Base-by-base conservation (phyloP, 1,284 basidiomycete genomes). In the Bondarzewia mesenterica region DNA sequence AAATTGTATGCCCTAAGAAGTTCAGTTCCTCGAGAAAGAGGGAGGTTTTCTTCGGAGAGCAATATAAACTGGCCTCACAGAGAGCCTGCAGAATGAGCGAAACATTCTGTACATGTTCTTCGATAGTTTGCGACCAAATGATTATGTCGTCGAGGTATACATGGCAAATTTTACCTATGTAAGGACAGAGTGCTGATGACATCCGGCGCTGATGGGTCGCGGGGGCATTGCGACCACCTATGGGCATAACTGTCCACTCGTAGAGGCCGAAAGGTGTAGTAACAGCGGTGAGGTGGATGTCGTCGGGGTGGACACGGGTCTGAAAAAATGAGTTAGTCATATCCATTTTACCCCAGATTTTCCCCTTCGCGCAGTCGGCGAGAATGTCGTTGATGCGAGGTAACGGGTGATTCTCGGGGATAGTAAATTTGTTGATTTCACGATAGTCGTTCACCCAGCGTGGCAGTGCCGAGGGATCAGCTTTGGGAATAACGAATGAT, bases 111-210 rank as follows among this genome's bases (percentile, higher is more conserved):
- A 46, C 25, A 48, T 75, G 71, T 46, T 74, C 65, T 7, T 65
- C 63, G 0, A 66, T 14, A 0, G 54, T 53, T 0, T 66, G 1
- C 0, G 67, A 71, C 63, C 64, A 75, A 39, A 74, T 70, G 26
- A 74, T 57, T 41, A 75, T 73, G 46, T 74, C 62, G 50, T 75
- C 69, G 0, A 74, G 52, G 49, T 73, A 74, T 0, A 71, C 63
- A 49, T 71, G 61, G 51, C 65, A 69, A 45, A 68, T 62, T 1
- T 58, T 58, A 6, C 70, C 68, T 25, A 74, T 57, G 42, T 57
- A 55, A 0, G 52, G 49, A 1, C 56, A 53, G 0, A 73, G 57
- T 0, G 68, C 63, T 7, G 49, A 36, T 4, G 57, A 64, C 47
- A 71, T 61, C 0, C 60, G 57, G 0, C 59, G 54, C 44, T 72